These are phyloP conservation scores for Penicillium sumatraense DNA, from an alignment of 2,329 filamentous ascomycete species.

Conservation along the genomic window DNA sequence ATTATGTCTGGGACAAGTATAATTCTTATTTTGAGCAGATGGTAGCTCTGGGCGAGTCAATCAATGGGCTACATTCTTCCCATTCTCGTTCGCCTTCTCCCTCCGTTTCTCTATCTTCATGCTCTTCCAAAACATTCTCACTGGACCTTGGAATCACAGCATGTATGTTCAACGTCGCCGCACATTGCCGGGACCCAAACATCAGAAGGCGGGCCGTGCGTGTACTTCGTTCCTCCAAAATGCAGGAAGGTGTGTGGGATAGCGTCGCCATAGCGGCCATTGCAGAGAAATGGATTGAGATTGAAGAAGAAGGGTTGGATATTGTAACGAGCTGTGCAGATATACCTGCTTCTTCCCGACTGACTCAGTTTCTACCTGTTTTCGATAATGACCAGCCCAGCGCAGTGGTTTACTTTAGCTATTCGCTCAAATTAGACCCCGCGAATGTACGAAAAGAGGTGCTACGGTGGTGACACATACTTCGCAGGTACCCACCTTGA, in stretches of 20 bases:
- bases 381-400: slow-evolving; percentile 6
- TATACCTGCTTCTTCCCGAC: slow-evolving; percentile 1
- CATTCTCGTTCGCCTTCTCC: neutral
- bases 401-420: slow-evolving; percentile 7
- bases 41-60: slow-evolving; percentile 28
- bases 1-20: slow-evolving; percentile 29
- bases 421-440: neutral
- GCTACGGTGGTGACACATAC: neutral
- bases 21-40: slow-evolving; percentile 30
- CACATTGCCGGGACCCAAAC: slow-evolving; percentile 34
- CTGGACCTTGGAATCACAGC: slow-evolving; percentile 36
- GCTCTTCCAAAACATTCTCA: slow-evolving; percentile 25
- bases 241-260: slow-evolving; percentile 30
- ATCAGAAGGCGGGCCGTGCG: slow-evolving; percentile 32
- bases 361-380: slow-evolving; percentile 1
- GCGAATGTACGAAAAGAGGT: slow-evolving; percentile 1
- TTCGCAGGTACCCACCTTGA: neutral
- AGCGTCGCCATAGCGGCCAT: slow-evolving; percentile 22
- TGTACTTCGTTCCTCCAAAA: slow-evolving; percentile 24
- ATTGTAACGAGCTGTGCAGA: neutral
- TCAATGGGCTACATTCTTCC: slow-evolving; percentile 11
- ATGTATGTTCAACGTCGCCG: slow-evolving; percentile 30
- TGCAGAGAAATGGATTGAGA: slow-evolving; percentile 26
- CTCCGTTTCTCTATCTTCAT: neutral
- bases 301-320: slow-evolving; percentile 23